Conservation (phyloP, 2,329 filamentous ascomycete genomes). For the Alternaria postmessia region DNA sequence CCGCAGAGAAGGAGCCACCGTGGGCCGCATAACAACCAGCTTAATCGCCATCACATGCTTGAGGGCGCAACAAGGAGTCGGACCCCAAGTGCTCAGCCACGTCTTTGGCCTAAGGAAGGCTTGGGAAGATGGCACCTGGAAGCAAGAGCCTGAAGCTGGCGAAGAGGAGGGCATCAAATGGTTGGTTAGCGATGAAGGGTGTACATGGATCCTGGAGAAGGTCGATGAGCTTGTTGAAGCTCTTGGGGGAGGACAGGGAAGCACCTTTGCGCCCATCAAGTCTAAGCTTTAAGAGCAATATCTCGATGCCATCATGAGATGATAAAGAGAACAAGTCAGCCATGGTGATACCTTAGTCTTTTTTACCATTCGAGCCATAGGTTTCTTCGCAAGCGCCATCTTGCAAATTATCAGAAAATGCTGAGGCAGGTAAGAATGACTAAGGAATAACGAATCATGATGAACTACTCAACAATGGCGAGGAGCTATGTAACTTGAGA, state of each 20-base stretch:
- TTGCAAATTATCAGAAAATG: too few species aligned
- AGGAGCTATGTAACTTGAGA: slow-evolving; percentile 27
- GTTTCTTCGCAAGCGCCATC: too few species aligned
- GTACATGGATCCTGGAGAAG: slow-evolving; percentile 67
- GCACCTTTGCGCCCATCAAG: slow-evolving; percentile 41
- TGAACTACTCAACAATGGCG: slow-evolving; percentile 33
- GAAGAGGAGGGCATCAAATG: slow-evolving; percentile 66
- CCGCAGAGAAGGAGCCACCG: slow-evolving; percentile 57
- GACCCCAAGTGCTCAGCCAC: slow-evolving; percentile 81
- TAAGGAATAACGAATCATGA: slow-evolving; percentile 33
- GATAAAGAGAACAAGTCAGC: not conserved
- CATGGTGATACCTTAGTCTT: not conserved
- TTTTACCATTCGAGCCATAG: too few species aligned
- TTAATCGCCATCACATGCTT: slow-evolving; percentile 78
- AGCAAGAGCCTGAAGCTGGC: slow-evolving; percentile 54
- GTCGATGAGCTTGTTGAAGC: slow-evolving; percentile 67
- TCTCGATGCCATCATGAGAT: not conserved
- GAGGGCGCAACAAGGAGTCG: slow-evolving; percentile 81
- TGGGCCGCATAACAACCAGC: slow-evolving; percentile 76
- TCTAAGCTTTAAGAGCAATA: slow-evolving; percentile 29
- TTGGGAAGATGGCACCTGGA: slow-evolving; percentile 70
- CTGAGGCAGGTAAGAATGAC: slow-evolving; percentile 23
- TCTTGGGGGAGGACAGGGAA: slow-evolving; percentile 39
- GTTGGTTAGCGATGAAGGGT: slow-evolving; percentile 72
- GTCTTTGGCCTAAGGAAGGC: slow-evolving; percentile 82